phyloP scores from a whole-genome alignment of 2,329 filamentous ascomycete genomes.

The Coniella lustricola region DNA sequence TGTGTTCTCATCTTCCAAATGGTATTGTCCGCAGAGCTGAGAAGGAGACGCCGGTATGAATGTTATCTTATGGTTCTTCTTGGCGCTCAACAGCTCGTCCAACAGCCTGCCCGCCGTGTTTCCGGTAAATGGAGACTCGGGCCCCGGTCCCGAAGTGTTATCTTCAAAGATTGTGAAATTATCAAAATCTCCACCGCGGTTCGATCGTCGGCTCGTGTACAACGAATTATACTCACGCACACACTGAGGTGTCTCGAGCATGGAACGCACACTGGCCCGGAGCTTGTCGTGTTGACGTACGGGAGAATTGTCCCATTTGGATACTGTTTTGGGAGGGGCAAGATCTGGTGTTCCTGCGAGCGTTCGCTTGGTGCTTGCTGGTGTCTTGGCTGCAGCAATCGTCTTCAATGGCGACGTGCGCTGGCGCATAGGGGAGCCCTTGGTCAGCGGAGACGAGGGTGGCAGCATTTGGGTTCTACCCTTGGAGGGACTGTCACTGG shows the following conservation, averaged over 20 bases:
- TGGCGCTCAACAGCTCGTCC: constrained; percentile 15
- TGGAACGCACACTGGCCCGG: constrained; percentile 11
- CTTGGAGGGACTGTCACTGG: constrained; percentile 85
- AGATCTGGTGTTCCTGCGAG: constrained; percentile 10
- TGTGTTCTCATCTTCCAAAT: constrained; percentile 27
- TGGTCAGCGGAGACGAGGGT: constrained; percentile 13
- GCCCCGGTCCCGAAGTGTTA: constrained; percentile 8
- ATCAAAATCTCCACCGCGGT: constrained; percentile 5
- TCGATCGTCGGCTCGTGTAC: constrained; percentile 7
- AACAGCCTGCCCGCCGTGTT: constrained; percentile 16
- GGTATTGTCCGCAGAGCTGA: constrained; percentile 20
- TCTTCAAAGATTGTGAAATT: constrained; percentile 15
- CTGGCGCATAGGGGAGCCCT: constrained; percentile 12
- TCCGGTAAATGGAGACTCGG: constrained; percentile 11
- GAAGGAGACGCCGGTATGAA: constrained; percentile 11
- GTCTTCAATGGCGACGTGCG: constrained; percentile 10
- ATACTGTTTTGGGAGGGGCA: constrained; percentile 13
- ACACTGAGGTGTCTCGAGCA: constrained; percentile 15
- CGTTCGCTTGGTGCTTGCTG: constrained; percentile 7
- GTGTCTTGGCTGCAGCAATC: constrained; percentile 5
- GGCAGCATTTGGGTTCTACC: constrained; percentile 20
- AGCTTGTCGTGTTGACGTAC: constrained; percentile 16
- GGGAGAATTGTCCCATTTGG: constrained; percentile 15
- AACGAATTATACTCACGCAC: constrained; percentile 14
- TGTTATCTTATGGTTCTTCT: constrained; percentile 13